Percentiles rank a stretch among this genome's conserved stretches.
Evolutionary conservation across 371 early-diverging fungal species (phyloP).

Genomic region (Mortierella sp.): DNA sequence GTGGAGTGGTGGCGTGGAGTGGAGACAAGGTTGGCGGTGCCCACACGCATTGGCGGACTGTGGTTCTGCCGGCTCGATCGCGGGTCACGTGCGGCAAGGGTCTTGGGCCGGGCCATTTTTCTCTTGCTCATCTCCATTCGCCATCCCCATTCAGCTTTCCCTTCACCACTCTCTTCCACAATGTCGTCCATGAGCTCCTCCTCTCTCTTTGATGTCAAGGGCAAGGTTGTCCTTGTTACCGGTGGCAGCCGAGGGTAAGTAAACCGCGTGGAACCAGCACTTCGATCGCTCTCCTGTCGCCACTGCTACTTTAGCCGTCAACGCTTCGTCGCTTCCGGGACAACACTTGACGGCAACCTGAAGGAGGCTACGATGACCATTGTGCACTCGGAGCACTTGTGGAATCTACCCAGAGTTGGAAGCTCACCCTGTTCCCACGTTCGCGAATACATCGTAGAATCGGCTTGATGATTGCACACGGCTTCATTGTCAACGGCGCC

Average conservation of each 20-base stretch:
- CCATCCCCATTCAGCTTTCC: neutral
- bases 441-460: slow-evolving; percentile 41
- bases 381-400: too few relatives aligned
- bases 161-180: slow-evolving; percentile 3
- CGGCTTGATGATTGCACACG: slow-evolving; percentile 79
- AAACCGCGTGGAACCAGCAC: neutral
- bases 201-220: slow-evolving; percentile 80
- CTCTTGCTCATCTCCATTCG: neutral
- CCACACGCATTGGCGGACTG: too few relatives aligned
- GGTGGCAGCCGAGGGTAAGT: slow-evolving; percentile 85
- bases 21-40: too few relatives aligned
- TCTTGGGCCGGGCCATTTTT: neutral
- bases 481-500: slow-evolving; percentile 80
- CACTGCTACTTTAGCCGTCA: neutral
- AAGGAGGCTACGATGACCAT: too few relatives aligned
- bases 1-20: too few relatives aligned
- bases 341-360: too few relatives aligned
- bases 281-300: neutral
- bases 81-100: too few relatives aligned
- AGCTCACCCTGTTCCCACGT: too few relatives aligned
- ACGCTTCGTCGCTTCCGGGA: too few relatives aligned
- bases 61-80: too few relatives aligned
- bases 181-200: slow-evolving; percentile 48
- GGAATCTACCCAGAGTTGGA: too few relatives aligned
- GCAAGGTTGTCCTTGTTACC: slow-evolving; percentile 91